Base-by-base conservation (phyloP, 2,329 filamentous ascomycete species). In the Stagonosporopsis vannaccii region DNA sequence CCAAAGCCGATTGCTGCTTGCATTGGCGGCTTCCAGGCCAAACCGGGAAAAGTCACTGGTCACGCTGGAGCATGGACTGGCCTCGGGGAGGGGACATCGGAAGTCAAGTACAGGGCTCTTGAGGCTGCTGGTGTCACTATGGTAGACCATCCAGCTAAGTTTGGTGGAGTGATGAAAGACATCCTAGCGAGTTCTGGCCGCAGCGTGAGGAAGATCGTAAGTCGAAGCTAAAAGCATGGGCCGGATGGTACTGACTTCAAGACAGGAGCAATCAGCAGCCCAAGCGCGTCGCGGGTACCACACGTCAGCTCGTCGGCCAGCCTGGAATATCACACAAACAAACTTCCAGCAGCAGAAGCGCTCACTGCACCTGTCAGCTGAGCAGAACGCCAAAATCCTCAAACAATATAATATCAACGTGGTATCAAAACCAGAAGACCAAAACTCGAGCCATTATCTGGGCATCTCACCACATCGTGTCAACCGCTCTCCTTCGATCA, bases 1-100 rank as follows among this genome's bases (percentile, higher is more conserved):
- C 87, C 88, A 0, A 92, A 92, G 85, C 90, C 90, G 0, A 90
- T 93, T 40, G 86, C 89, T 68, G 90, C 87, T 42, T 79, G 92
- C 6, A 81, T 93, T 25, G 89, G 85, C 26, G 90, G 90, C 4
- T 77, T 87, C 43, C 77, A 85, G 59, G 87, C 87, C n/a, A 82
- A 83, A 6, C 78, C 80, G 15, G 87, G 87, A 13, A 82, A 84
- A 20, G 83, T 91, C 39, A 92, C 93, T 89, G 90, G 90, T 9
- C 90, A 94, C 72, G 89, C 90, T 9, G 90, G 90, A 39, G 90
- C 90, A 13, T 91, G 90, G 80, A 80, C 82, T 49, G 82, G 86
- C 1, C 82, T 86, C 6, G 88, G 87, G 19, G 89, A 93, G 69
- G 84, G 86, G 3, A 81, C 81, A 57, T 85, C 87, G 0, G 76